phyloP scores from a whole-genome alignment of 192 early-diverging fungal genomes.

The Backusella liffmaniae region DNA sequence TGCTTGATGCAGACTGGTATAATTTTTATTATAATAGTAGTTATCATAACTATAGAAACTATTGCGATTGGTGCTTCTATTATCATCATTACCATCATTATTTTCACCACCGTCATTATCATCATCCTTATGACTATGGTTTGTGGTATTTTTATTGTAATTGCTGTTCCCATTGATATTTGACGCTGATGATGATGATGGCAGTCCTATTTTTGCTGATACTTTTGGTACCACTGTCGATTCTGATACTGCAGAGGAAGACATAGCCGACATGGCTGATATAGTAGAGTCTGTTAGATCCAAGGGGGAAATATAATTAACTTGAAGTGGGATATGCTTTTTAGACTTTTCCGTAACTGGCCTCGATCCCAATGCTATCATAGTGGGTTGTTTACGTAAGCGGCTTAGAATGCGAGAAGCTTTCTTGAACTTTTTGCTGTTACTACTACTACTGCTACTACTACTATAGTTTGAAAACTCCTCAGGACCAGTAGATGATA shows the following conservation, averaged over 20 bases:
- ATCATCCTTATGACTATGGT: neutral
- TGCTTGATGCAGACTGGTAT: neutral
- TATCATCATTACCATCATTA: neutral
- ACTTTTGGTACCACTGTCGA: neutral
- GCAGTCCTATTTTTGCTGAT: neutral
- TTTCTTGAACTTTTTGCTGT: neutral
- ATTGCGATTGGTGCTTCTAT: neutral
- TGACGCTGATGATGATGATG: neutral
- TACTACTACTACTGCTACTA: neutral
- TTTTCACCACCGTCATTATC: neutral
- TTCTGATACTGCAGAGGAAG: neutral
- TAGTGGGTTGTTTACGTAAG: slow-evolving; percentile 9
- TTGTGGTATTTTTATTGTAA: neutral
- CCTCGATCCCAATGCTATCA: neutral
- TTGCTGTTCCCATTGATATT: neutral
- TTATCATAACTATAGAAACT: neutral
- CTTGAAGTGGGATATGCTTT: slow-evolving; percentile 1
- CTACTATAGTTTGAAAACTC: neutral
- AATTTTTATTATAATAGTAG: neutral
- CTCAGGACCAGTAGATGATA: slow-evolving; percentile 4
- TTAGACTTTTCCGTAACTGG: neutral
- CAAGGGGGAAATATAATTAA: neutral
- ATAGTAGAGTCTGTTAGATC: neutral
- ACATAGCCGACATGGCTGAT: neutral
- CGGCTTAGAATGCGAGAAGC: neutral